These are phyloP conservation scores for Zygotorulaspora sp. DNA, from an alignment of 805 yeast species.

Conservation along the genomic window DNA sequence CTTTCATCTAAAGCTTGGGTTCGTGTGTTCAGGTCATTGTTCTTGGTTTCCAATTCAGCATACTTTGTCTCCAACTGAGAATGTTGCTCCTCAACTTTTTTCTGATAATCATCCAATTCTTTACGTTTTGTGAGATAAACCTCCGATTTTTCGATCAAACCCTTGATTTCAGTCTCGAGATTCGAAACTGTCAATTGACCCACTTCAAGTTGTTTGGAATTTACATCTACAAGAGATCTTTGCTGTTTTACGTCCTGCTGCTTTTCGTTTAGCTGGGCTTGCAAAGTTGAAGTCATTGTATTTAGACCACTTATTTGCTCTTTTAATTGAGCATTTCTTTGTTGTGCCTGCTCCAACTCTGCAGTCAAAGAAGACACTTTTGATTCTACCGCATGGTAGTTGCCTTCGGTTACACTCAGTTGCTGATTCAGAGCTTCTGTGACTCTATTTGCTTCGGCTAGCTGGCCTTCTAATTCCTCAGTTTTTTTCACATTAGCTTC, in stretches of 20 bases:
- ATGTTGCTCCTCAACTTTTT: conserved; percentile 37
- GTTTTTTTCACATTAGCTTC: conserved; percentile 76
- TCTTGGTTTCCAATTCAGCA: conserved; percentile 35
- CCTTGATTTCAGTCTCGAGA: conserved; percentile 41
- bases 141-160: conserved; percentile 30
- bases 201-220: conserved; percentile 64
- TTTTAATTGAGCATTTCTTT: conserved; percentile 57
- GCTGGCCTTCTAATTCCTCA: conserved; percentile 60
- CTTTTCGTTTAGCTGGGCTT: conserved; percentile 49
- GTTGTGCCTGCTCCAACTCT: conserved; percentile 62
- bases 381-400: conserved; percentile 61
- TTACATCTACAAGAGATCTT: conserved; percentile 58
- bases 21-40: conserved; percentile 36
- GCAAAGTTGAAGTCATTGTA: conserved; percentile 58
- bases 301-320: conserved; percentile 64
- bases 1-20: conserved; percentile 35
- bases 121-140: conserved; percentile 29
- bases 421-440: conserved; percentile 67
- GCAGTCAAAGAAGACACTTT: conserved; percentile 58
- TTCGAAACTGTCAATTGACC: conserved; percentile 47
- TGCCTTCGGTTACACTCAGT: conserved; percentile 72
- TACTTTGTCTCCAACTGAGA: conserved; percentile 31
- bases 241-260: conserved; percentile 57
- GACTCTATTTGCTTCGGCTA: conserved; percentile 59
- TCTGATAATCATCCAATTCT: conserved; percentile 39